Evolutionary conservation across 108 stramenopile species (phyloP), one percentile per base, ranked within the genome.

Genomic region (Pseudonitzschia pungens): DNA sequence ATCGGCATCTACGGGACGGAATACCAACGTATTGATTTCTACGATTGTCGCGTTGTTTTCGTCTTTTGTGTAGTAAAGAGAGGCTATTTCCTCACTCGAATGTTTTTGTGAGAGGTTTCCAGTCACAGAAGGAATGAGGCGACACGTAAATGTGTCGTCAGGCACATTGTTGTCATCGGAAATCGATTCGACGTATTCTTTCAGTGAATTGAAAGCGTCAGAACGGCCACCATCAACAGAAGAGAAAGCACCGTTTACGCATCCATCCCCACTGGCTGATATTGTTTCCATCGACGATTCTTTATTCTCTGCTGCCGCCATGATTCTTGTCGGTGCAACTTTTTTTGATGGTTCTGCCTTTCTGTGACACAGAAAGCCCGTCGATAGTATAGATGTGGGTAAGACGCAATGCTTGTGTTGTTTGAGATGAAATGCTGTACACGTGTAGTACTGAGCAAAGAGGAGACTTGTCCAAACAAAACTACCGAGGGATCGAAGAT

Each of bases 21-120:
- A 62, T 2, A 62, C 31, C n/a, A 62, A 10, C 10, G 60, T 62
- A 62, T 62, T 62, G 9, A 62, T 62, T 62, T 31, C 60, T 4
- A 33, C 14, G 16, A 62, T 42, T 40, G 36, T 40, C 14, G 57
- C 29, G 26, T 58, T 31, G 57, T 58, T 48, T 48, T 11, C 7
- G 18, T 12, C 45, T 48, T 48, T 48, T 4, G 45, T 48, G 10
- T 48, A 48, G 45, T 48, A 48, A 2, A 48, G 14, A 18, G 45
- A 48, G 45, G 54, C 60, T 11, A 62, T 62, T 62, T 62, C 60
- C 18, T 62, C 29, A 18, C 60, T 9, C n/a, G 32, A 41, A 16
- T 40, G 60, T 16, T 62, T 0, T 62, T 40, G 36, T 40, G 27
- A 11, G 15, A 48, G 45, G 45, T 48, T 48, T 14, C 45, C 60